Percentiles rank a stretch among this genome's conserved stretches.
These are phyloP conservation scores for Maudiozyma saulgeensis DNA, from an alignment of 805 yeast species.

Conservation along the genomic window DNA sequence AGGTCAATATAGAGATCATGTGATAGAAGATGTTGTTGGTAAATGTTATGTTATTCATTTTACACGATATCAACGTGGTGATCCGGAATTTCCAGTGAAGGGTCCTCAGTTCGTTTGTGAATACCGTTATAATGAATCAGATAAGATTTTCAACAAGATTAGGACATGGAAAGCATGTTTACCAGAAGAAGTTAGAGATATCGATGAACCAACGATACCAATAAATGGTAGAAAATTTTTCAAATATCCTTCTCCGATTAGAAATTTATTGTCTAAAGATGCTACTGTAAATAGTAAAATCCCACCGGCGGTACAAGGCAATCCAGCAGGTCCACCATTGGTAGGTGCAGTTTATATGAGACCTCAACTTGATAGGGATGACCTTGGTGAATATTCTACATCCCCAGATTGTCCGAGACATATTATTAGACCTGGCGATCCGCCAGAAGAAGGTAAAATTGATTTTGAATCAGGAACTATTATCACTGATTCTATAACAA, in stretches of 20 bases:
- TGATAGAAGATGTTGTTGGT: slow-evolving; percentile 78
- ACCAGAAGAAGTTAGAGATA: slow-evolving; percentile 88
- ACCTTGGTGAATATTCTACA: slow-evolving; percentile 62
- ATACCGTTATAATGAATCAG: slow-evolving; percentile 84
- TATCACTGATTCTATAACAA: slow-evolving; percentile 13
- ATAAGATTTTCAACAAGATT: slow-evolving; percentile 84
- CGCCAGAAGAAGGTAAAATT: slow-evolving; percentile 28
- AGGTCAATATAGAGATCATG: slow-evolving; percentile 92
- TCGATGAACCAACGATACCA: slow-evolving; percentile 71
- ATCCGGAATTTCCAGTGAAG: slow-evolving; percentile 71
- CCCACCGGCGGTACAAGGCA: slow-evolving; percentile 76
- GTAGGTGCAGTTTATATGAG: slow-evolving; percentile 84
- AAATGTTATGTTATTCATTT: slow-evolving; percentile 92
- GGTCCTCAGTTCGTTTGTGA: slow-evolving; percentile 91
- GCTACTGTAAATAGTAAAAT: slow-evolving; percentile 67
- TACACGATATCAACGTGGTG: slow-evolving; percentile 90
- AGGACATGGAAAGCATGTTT: slow-evolving; percentile 98
- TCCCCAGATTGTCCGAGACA: slow-evolving; percentile 38
- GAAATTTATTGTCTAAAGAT: slow-evolving; percentile 62
- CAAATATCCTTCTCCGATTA: slow-evolving; percentile 77
- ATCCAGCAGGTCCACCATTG: slow-evolving; percentile 81
- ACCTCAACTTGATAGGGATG: slow-evolving; percentile 69
- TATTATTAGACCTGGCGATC: slow-evolving; percentile 36
- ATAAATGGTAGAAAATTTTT: slow-evolving; percentile 57
- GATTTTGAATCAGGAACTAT: slow-evolving; percentile 28